A percentile compares a stretch with the other conserved stretches of the same genome.
These are phyloP conservation scores for Dichotomopilus funicola DNA, from an alignment of 2,329 filamentous ascomycete genomes.

Conservation along the genomic window DNA sequence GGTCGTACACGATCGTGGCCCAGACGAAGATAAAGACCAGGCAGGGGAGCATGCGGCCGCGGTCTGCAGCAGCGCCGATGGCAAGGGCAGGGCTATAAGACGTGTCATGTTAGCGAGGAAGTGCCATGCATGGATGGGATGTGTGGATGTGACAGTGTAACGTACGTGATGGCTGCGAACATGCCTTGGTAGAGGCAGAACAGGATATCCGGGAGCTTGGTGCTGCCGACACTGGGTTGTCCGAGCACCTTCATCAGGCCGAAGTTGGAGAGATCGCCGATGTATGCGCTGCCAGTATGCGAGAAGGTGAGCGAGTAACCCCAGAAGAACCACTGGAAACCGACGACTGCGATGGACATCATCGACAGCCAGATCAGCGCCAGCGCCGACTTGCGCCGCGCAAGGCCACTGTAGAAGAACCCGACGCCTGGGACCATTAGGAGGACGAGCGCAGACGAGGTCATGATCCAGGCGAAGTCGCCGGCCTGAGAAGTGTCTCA, in stretches of 20 bases:
- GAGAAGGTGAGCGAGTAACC: conserved; percentile 83
- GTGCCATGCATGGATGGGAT: not conserved
- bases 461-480: conserved; percentile 76
- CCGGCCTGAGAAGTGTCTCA: conserved; percentile 49
- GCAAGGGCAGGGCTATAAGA: conserved; percentile 46
- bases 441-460: conserved; percentile 70
- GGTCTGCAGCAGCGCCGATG: conserved; percentile 55
- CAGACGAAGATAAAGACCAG: conserved; percentile 64
- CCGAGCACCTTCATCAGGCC: conserved; percentile 72
- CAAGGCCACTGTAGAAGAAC: conserved; percentile 90
- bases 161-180: conserved; percentile 74
- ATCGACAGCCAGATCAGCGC: conserved; percentile 81
- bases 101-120: not conserved
- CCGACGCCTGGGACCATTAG: conserved; percentile 92
- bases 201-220: conserved; percentile 69
- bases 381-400: conserved; percentile 80
- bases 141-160: not conserved
- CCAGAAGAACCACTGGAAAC: conserved; percentile 96
- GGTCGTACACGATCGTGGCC: conserved; percentile 66
- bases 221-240: conserved; percentile 65
- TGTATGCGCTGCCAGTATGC: conserved; percentile 68
- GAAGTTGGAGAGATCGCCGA: conserved; percentile 75
- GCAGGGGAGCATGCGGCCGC: conserved; percentile 55
- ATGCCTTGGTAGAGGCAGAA: conserved; percentile 85
- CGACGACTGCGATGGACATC: conserved; percentile 71